phyloP scores from a whole-genome alignment of 2,329 filamentous ascomycete genomes.

The Cladophialophora yegresii region DNA sequence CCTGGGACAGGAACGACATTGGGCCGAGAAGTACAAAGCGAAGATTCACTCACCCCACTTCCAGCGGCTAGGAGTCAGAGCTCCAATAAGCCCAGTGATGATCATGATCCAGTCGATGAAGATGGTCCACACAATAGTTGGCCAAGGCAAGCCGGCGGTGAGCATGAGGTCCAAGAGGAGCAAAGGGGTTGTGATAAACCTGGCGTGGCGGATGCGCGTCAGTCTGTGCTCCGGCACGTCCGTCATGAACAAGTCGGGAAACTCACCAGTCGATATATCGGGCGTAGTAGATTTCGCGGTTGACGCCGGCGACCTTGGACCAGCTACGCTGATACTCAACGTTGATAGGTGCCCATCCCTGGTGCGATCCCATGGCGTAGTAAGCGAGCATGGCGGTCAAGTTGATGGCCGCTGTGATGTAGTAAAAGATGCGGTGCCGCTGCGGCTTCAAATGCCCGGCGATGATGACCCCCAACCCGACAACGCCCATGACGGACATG shows the following conservation, averaged over 20 bases:
- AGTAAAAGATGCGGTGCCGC: conserved; percentile 27
- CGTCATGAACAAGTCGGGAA: neutral
- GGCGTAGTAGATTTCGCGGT: conserved; percentile 66
- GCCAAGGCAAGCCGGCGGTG: conserved; percentile 67
- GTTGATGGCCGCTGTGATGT: conserved; percentile 28
- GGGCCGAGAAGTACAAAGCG: neutral
- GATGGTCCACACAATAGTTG: conserved; percentile 62
- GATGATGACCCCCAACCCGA: conserved; percentile 16
- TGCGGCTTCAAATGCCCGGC: conserved; percentile 19
- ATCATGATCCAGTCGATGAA: conserved; percentile 68
- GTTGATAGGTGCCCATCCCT: conserved; percentile 62
- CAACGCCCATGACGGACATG: conserved; percentile 22
- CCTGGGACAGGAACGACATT: neutral
- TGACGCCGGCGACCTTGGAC: conserved; percentile 51
- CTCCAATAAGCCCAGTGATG: conserved; percentile 64
- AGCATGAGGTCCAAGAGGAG: conserved; percentile 64
- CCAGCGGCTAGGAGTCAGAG: conserved; percentile 61
- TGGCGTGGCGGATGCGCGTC: conserved; percentile 37
- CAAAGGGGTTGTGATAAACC: conserved; percentile 64
- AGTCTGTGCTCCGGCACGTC: conserved; percentile 41
- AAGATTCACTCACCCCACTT: conserved; percentile 48
- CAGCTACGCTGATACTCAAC: conserved; percentile 58
- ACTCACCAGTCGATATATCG: conserved; percentile 64
- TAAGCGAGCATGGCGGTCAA: conserved; percentile 57
- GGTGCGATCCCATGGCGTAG: conserved; percentile 65